These are phyloP conservation scores for Trichoderma semiorbis DNA, from an alignment of 2,329 filamentous ascomycete species.

Conservation along the genomic window DNA sequence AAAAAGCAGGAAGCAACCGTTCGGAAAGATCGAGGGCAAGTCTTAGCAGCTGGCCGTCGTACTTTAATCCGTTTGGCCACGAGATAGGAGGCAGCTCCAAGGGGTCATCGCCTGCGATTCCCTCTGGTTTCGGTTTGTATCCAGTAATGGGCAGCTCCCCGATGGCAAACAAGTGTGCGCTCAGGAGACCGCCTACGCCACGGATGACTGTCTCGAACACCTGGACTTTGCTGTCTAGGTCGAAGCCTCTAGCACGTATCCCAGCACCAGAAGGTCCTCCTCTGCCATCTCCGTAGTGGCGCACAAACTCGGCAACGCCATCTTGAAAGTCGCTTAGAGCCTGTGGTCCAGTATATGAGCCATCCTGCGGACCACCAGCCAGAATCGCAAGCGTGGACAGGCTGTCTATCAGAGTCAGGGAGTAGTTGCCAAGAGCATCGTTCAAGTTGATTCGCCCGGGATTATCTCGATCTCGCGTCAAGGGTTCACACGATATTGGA, in stretches of 20 bases:
- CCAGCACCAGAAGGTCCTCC: constrained; percentile 66
- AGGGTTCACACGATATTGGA: constrained; percentile 76
- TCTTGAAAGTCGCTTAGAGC: constrained; percentile 74
- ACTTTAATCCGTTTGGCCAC: constrained; percentile 76
- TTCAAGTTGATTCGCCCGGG: constrained; percentile 82
- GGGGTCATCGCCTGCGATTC: constrained; percentile 32
- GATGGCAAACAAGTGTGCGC: constrained; percentile 87
- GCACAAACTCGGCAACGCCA: constrained; percentile 70
- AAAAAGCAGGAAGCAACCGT: constrained; percentile 85
- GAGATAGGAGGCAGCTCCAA: constrained; percentile 53
- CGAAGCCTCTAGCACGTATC: constrained; percentile 73
- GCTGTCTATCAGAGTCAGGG: constrained; percentile 90
- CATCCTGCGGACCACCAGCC: constrained; percentile 62
- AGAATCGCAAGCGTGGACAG: constrained; percentile 91
- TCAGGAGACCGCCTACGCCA: constrained; percentile 84
- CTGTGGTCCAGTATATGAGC: constrained; percentile 35
- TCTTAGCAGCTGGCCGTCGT: constrained; percentile 86
- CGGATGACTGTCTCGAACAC: constrained; percentile 98
- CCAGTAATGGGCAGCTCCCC: constrained; percentile 84
- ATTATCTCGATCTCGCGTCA: constrained; percentile 79
- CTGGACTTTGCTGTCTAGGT: constrained; percentile 96
- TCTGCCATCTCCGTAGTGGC: constrained; percentile 83
- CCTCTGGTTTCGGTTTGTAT: constrained; percentile 55
- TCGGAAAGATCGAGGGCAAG: constrained; percentile 82
- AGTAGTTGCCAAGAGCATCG: constrained; percentile 96